Base-by-base conservation (phyloP, 495 filamentous ascomycete species). In the Hypoxylon perforatum region DNA sequence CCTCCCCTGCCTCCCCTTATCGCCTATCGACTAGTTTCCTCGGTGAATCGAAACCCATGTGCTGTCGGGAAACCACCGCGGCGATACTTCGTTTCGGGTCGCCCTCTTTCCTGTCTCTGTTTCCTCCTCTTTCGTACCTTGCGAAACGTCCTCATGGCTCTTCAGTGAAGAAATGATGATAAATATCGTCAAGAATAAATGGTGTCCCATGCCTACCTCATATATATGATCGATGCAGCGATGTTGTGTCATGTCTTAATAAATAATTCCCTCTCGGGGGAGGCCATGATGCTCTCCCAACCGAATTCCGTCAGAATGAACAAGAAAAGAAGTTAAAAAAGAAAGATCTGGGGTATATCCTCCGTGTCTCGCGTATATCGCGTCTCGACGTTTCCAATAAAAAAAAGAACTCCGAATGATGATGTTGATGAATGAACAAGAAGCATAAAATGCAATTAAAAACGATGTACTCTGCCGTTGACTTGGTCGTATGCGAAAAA, bases 311-410 rank as follows among this genome's bases (percentile, higher is more conserved):
- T 21, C 21, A 54, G 42, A 54, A 36, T 25, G 9, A 47, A 30
- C 25, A 49, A 10, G 44, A 39, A 46, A 39, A 21, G n/a, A n/a
- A n/a, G n/a, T n/a, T n/a, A n/a, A 38, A 44, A 56, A 15, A 57
- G 57, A 59, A 63, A 54, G 25, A 39, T 52, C 56, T 35, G 60
- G 67, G 67, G 67, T 70, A 70, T 70, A 70, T 70, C 67, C 67
- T 70, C 58, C 67, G 48, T 61, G 51, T 66, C 67, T 59, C 47
- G 51, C 67, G 55, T 54, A 22, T 58, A 53, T 64, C 61, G 61
- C 66, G 60, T 57, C 22, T 57, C 36, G 61, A 64, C 66, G 46
- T 64, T 57, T 30, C 66, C 57, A 49, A 66, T 45, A 70, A 28
- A 62, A 66, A 50, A 70, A 28, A 62, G 45, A 70, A 66, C 62